Evolutionary conservation across 768 basidiomycete species (phyloP).

Genomic region (Tricholoma saponaceum): DNA sequence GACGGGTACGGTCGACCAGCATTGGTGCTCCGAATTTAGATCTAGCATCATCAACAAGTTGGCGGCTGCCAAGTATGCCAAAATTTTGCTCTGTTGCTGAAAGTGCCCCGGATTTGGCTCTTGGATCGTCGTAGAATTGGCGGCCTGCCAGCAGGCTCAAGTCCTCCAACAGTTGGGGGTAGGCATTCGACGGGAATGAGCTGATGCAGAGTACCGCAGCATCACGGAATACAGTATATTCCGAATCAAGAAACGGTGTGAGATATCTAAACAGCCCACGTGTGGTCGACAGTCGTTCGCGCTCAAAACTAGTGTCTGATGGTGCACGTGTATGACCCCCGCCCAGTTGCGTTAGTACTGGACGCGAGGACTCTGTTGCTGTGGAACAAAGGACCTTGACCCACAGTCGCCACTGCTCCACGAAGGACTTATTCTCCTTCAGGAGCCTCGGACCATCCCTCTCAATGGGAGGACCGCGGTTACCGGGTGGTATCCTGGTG

Average conservation of each 20-base stretch:
- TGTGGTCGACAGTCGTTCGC: slow-evolving; percentile 78
- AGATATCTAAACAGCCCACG: slow-evolving; percentile 81
- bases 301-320: slow-evolving; percentile 72
- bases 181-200: slow-evolving; percentile 72
- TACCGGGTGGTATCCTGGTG: slow-evolving; percentile 44
- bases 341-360: slow-evolving; percentile 47
- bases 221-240: slow-evolving; percentile 79
- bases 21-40: slow-evolving; percentile 42
- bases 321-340: slow-evolving; percentile 68
- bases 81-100: slow-evolving; percentile 33
- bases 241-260: slow-evolving; percentile 84
- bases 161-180: slow-evolving; percentile 81
- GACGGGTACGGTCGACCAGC: slow-evolving; percentile 53
- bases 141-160: slow-evolving; percentile 75
- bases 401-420: slow-evolving; percentile 85
- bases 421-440: slow-evolving; percentile 50
- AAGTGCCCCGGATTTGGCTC: slow-evolving; percentile 37
- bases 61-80: slow-evolving; percentile 41
- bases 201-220: slow-evolving; percentile 87
- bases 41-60: slow-evolving; percentile 61
- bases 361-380: slow-evolving; percentile 56
- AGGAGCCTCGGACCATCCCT: slow-evolving; percentile 50
- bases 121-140: slow-evolving; percentile 78
- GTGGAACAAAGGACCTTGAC: slow-evolving; percentile 84
- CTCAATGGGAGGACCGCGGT: slow-evolving; percentile 38